Evolutionary conservation across 768 basidiomycete genomes (phyloP), one percentile per base, ranked within the genome.

Genomic region (Mycena crocata): DNA sequence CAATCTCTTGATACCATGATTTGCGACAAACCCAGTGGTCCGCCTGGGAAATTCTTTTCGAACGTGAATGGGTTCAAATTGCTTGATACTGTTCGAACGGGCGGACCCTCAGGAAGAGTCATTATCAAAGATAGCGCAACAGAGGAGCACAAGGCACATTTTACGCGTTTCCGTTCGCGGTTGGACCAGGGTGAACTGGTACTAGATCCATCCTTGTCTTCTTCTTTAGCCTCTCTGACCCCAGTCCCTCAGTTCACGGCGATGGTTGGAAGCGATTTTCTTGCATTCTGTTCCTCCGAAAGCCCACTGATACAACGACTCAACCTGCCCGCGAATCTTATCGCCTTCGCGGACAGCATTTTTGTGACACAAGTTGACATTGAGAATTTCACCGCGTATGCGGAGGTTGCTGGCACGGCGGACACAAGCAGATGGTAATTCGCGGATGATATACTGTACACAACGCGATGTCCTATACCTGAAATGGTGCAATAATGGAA

Each of bases 1-100:
- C 69, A 76, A 28, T 80, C 82, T 44, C 77, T 81, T 21, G 82
- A 85, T 39, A 75, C 79, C 23, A 72, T 81, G 34, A 74, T 83
- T 39, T 77, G 74, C 23, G 80, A 78, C 17, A 49, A 67, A 72
- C 71, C 42, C 15, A 82, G 81, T 42, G 48, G 51, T 21, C 82
- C 84, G 12, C 84, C 89, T 1, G 91, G 89, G 23, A 84, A 88
- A 70, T 92, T 93, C 70, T 92, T 90, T 72, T 77, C 76, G 40
- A 74, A 78, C 32, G 73, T 83, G 32, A 76, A 84, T 64, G 87
- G 87, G 3, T 72, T 82, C 35, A 74, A 79, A n/a, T 75, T 92
- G 57, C 78, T 90, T n/a, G 78, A 83, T 58, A 81, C 89, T 8
- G 72, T 92, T 32, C 83, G 84, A 46, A 80, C 84, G 17, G 81